phyloP scores from a whole-genome alignment of 148 eudicot genomes.

The Spergularia marina region DNA sequence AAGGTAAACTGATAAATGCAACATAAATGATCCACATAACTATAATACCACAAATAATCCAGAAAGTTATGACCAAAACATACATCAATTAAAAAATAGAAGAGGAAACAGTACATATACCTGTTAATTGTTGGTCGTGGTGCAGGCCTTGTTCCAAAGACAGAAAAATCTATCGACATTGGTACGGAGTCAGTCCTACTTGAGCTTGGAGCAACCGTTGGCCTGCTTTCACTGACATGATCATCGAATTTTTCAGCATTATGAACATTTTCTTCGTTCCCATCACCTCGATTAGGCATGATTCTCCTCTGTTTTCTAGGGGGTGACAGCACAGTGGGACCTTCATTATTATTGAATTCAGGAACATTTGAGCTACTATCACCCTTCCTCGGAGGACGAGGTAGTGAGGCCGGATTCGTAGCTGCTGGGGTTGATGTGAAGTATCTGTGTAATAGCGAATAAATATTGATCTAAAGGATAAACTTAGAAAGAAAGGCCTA shows the following conservation, averaged over 20 bases:
- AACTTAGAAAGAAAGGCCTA: background rate
- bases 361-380: constrained; percentile 50
- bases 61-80: background rate
- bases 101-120: constrained; percentile 24
- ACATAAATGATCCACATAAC: background rate
- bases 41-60: background rate
- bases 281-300: constrained; percentile 69
- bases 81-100: background rate
- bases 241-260: constrained; percentile 53
- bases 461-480: background rate
- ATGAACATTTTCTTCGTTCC: constrained; percentile 50
- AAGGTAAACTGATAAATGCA: no score
- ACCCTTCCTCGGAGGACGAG: constrained; percentile 76
- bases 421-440: constrained; percentile 82
- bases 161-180: constrained; percentile 86
- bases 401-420: constrained; percentile 76
- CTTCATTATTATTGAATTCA: constrained; percentile 55
- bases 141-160: constrained; percentile 71
- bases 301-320: constrained; percentile 88
- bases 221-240: constrained; percentile 50
- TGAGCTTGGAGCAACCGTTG: constrained; percentile 47
- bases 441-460: constrained; percentile 45
- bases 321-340: constrained; percentile 93
- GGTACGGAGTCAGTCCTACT: constrained; percentile 55
- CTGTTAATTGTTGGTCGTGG: constrained; percentile 91